Base-by-base conservation (phyloP, 768 basidiomycete genomes). In the Naganishia kalamii region DNA sequence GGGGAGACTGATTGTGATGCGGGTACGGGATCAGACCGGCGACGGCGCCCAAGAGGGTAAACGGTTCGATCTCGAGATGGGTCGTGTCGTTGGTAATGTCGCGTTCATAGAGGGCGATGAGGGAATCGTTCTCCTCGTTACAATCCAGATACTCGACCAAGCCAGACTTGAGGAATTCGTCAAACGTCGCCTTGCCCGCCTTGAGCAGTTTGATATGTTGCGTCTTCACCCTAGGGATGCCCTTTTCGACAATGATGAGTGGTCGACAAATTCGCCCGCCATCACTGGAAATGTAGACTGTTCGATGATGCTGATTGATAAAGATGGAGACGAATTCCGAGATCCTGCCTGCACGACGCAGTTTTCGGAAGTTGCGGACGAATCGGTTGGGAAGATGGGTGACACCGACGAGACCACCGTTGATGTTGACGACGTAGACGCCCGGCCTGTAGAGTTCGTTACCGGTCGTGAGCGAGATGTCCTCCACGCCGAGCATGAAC, bases 21-120 rank as follows among this genome's bases (percentile, higher is more conserved):
- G 96, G 96, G 75, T 99, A 99, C 13, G 96, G 96, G 74, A 99
- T 99, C 29, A 99, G 85, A 49, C 96, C 96, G 4, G 96, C 96
- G 51, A 99, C 96, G 40, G 92, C 96, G 15, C 96, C 96, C 13
- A 99, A 85, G 66, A 99, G 81, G 1, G 96, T 98, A 79, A 99
- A 99, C 1, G 96, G 96, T 74, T 99, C 94, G 66, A 99, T 98
- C 79, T 98, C 96, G 35, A 98, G 85, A 79, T 99, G 94, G 0
- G 96, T 97, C 12, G 92, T 93, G 2, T 84, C 79, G 48, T 84
- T 80, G 25, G 85, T 84, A 71, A 98, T 90, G 76, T 92, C 85
- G 32, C 84, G 80, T 79, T 99, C 96, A 79, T 96, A 93, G 48
- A 98, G 83, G 1, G 96, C 92, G 70, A 99, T 94, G 77, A 88